These are phyloP conservation scores for Diplosphaera chodatii DNA, from an alignment of 139 green algal genomes.

Conservation along the genomic window DNA sequence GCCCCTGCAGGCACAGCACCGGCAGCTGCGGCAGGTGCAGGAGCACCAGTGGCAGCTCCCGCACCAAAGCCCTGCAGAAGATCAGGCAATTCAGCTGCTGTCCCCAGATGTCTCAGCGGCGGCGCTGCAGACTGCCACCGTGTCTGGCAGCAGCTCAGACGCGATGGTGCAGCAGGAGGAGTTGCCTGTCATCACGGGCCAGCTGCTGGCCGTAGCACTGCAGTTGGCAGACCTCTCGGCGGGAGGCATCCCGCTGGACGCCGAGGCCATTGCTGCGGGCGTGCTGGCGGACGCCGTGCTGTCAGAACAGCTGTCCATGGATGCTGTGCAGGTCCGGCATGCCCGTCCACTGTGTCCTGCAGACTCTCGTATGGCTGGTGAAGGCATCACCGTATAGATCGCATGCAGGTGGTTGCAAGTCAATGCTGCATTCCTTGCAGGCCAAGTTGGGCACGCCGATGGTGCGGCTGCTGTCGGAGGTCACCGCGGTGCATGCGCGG, in stretches of 20 bases:
- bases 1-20: not conserved
- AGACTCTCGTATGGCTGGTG: not conserved
- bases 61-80: slow-evolving; percentile 1
- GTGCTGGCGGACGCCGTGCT: slow-evolving; percentile 68
- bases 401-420: too few relatives aligned
- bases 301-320: not conserved
- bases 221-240: slow-evolving; percentile 63
- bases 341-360: not conserved
- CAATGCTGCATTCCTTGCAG: too few relatives aligned
- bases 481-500: slow-evolving; percentile 55
- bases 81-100: too few relatives aligned
- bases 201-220: slow-evolving; percentile 43
- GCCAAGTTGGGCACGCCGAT: slow-evolving; percentile 2
- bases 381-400: too few relatives aligned
- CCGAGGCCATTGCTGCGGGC: slow-evolving; percentile 71
- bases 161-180: too few relatives aligned
- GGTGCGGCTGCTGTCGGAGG: slow-evolving; percentile 50
- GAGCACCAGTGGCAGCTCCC: slow-evolving; percentile 5
- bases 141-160: too few relatives aligned
- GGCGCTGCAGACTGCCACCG: not conserved
- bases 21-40: slow-evolving; percentile 3
- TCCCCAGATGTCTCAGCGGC: too few relatives aligned
- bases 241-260: slow-evolving; percentile 66
- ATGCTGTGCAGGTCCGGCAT: slow-evolving; percentile 18
- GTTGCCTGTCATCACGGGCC: not conserved